Evolutionary conservation across 1,284 basidiomycete species (phyloP), one percentile per base, ranked within the genome.

Genomic region (Ustilago nuda): DNA sequence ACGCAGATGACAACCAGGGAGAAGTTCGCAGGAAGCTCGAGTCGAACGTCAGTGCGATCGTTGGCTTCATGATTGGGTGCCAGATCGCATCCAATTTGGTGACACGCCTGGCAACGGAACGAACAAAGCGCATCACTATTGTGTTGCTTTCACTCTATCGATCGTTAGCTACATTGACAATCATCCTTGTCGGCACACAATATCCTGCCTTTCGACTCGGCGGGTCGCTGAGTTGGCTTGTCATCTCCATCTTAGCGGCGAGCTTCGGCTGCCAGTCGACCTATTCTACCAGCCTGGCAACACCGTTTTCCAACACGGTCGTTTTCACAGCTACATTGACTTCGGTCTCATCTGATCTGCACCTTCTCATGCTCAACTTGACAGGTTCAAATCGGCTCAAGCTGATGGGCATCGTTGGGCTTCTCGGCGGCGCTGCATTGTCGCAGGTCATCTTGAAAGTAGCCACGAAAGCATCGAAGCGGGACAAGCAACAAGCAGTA

Each of bases 311-410:
- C 17, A 76, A 68, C 43, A 78, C 76, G 3, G 76, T 78, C 7
- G 76, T 76, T 8, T 78, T 78, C 35, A 78, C 76, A 1, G 70
- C 72, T 2, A 72, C 76, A 11, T 33, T 72, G 60, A 72, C 76
- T 0, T 51, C 63, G 9, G 66, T 78, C 12, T 51, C 70, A 8
- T 76, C 76, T 13, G 76, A 78, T 13, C 55, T 70, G n/a, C 45
- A 62, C 27, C 55, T 73, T 6, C 62, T 60, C 7, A 62, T 36
- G 50, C 57, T 71, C 33, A 51, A 51, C 17, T 52, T 69, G n/a
- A 58, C 30, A 9, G 23, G 32, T 3, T 4, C 56, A 11, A 76
- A 72, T 13, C 41, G 46, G 11, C 54, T 69, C 62, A 68, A 62
- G 54, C 53, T 70, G 41, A 51, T 66, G 17, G 66, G 70, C 43